Percentiles rank a stretch among this genome's conserved stretches.
These are phyloP conservation scores for Euphrasia arctica DNA, from an alignment of 305 asterid species.

Conservation along the genomic window DNA sequence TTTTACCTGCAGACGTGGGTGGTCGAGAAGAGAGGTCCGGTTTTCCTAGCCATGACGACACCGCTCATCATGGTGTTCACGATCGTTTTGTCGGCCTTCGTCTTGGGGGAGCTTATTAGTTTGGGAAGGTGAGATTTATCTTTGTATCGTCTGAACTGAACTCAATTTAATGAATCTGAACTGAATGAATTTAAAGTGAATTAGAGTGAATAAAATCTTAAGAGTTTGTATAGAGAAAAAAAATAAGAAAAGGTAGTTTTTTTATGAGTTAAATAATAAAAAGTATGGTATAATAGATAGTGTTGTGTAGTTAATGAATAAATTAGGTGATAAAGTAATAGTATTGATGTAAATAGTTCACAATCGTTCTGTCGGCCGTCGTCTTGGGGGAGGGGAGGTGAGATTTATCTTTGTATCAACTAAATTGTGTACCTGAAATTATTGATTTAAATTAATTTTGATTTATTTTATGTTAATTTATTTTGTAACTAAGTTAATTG, in stretches of 20 bases:
- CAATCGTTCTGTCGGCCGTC: conserved; percentile 61
- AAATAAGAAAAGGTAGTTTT: too few relatives aligned
- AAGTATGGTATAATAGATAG: too few relatives aligned
- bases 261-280: too few relatives aligned
- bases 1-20: conserved; percentile 91
- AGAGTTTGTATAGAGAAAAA: too few relatives aligned
- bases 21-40: conserved; percentile 90
- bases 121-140: conserved; percentile 61
- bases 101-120: conserved; percentile 69
- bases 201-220: too few relatives aligned
- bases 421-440: neutral
- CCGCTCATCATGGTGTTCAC: conserved; percentile 69
- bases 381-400: conserved; percentile 92
- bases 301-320: too few relatives aligned
- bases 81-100: conserved; percentile 55
- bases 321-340: too few relatives aligned
- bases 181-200: too few relatives aligned
- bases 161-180: too few relatives aligned
- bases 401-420: neutral
- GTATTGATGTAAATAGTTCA: conserved; percentile 27
- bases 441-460: too few relatives aligned
- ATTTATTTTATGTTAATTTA: too few relatives aligned
- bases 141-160: too few relatives aligned
- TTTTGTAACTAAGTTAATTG: neutral
- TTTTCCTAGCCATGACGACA: conserved; percentile 72